A percentile compares a stretch with the other conserved stretches of the same genome.
Conservation (phyloP, 176 grass and related monocot species). For the Carex myosuroides region DNA sequence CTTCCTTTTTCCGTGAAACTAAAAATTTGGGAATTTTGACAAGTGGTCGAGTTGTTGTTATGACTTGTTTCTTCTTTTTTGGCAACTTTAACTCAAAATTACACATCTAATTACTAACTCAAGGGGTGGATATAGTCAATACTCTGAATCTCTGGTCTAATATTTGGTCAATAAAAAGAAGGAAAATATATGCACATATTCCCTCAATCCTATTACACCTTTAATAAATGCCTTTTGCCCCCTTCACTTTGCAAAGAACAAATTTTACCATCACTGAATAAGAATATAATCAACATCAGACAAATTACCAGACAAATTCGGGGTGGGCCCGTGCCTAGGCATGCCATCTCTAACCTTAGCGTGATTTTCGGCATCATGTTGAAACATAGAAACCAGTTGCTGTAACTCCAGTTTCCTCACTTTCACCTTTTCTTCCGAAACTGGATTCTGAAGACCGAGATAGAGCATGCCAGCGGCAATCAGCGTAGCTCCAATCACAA, state of each 20-base stretch:
- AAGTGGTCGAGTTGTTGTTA: background rate
- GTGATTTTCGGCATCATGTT: conserved; percentile 86
- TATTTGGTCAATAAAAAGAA: background rate
- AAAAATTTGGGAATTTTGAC: background rate
- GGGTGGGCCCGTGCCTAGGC: conserved; percentile 22
- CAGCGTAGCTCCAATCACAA: conserved; percentile 52
- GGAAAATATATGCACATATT: background rate
- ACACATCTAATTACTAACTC: background rate
- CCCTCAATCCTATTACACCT: background rate
- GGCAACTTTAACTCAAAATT: background rate
- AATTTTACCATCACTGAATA: conserved; percentile 32
- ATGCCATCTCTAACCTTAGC: conserved; percentile 81
- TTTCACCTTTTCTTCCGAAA: conserved; percentile 68
- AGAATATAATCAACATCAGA: conserved; percentile 50
- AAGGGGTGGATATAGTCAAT: background rate
- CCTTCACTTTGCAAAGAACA: background rate
- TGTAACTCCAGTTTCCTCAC: conserved; percentile 89
- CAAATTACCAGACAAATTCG: conserved; percentile 9
- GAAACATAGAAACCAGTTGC: conserved; percentile 76
- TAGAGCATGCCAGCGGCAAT: conserved; percentile 66
- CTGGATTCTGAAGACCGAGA: conserved; percentile 72
- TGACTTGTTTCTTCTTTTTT: background rate
- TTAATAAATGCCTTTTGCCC: background rate
- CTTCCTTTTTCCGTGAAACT: background rate
- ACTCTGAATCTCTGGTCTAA: background rate